Conservation (phyloP, 228 moss, liverwort and hornwort species). For the Sphagnum magellanicum region DNA sequence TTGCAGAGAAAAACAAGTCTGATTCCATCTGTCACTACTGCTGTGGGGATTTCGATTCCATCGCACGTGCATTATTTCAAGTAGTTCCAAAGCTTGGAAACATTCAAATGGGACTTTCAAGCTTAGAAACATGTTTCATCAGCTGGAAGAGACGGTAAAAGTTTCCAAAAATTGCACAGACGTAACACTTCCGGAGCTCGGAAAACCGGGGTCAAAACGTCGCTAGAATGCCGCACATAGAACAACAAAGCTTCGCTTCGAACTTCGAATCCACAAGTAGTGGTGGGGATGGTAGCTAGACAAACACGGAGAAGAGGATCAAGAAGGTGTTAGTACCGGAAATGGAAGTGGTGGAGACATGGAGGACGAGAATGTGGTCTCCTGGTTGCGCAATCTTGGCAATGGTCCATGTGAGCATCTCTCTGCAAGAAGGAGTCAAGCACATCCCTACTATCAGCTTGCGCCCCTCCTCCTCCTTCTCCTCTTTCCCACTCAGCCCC, state of each 20-base stretch:
- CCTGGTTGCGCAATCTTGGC: slow-evolving; percentile 62
- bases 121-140: too few species aligned
- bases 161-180: not conserved
- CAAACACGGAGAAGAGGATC: not conserved
- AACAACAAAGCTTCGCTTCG: too few species aligned
- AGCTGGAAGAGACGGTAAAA: too few species aligned
- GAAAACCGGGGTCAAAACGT: not conserved
- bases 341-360: slow-evolving; percentile 26
- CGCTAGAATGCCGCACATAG: not conserved
- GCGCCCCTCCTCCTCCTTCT: slow-evolving; percentile 34
- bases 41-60: too few species aligned
- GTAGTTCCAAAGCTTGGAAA: too few species aligned
- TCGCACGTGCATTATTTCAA: too few species aligned
- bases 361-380: slow-evolving; percentile 57
- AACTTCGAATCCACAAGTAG: too few species aligned
- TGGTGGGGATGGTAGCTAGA: not conserved
- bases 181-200: too few species aligned
- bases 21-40: too few species aligned
- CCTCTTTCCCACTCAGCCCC: slow-evolving; percentile 36
- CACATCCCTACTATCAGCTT: slow-evolving; percentile 63
- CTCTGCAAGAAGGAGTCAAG: slow-evolving; percentile 47
- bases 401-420: slow-evolving; percentile 61
- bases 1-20: not conserved
- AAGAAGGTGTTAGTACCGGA: not conserved
- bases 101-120: too few species aligned